These are phyloP conservation scores for Paulownia fortunei DNA, from an alignment of 257 asterid species.

Conservation along the genomic window DNA sequence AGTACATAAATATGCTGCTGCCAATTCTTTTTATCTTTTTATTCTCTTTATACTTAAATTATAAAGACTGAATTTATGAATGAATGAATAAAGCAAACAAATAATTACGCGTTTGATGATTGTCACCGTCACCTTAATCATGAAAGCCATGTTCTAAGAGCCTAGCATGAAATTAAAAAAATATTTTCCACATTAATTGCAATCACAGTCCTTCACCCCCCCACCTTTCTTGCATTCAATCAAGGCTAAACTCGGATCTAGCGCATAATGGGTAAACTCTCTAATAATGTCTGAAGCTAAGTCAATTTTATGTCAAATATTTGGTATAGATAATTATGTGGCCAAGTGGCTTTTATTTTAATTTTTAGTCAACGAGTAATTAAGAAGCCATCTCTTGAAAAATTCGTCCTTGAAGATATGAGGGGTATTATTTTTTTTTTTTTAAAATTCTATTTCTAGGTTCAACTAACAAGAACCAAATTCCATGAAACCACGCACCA, in stretches of 20 bases:
- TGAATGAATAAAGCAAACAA: background rate
- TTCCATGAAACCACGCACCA: background rate
- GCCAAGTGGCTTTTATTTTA: background rate
- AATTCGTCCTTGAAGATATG: background rate
- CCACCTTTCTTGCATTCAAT: slow-evolving; percentile 23
- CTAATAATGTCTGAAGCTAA: background rate
- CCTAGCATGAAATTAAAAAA: background rate
- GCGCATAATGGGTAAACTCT: slow-evolving; percentile 10
- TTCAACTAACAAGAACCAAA: background rate
- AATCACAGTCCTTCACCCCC: slow-evolving; percentile 28
- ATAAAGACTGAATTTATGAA: too few relatives aligned
- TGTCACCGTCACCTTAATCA: slow-evolving; percentile 33
- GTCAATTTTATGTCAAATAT: background rate
- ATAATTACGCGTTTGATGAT: slow-evolving; percentile 13
- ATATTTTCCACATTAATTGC: slow-evolving; percentile 28
- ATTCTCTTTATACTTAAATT: too few relatives aligned
- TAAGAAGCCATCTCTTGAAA: background rate
- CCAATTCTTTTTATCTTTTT: too few relatives aligned
- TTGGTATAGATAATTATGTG: background rate
- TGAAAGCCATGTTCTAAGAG: slow-evolving; percentile 27
- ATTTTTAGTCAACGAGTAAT: slow-evolving; percentile 23
- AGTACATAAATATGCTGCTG: too few relatives aligned
- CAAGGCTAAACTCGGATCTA: slow-evolving; percentile 24
- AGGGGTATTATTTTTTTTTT: background rate
- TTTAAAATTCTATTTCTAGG: background rate